phyloP scores from a whole-genome alignment of 2,329 filamentous ascomycete genomes.

The Penicillium sp. region DNA sequence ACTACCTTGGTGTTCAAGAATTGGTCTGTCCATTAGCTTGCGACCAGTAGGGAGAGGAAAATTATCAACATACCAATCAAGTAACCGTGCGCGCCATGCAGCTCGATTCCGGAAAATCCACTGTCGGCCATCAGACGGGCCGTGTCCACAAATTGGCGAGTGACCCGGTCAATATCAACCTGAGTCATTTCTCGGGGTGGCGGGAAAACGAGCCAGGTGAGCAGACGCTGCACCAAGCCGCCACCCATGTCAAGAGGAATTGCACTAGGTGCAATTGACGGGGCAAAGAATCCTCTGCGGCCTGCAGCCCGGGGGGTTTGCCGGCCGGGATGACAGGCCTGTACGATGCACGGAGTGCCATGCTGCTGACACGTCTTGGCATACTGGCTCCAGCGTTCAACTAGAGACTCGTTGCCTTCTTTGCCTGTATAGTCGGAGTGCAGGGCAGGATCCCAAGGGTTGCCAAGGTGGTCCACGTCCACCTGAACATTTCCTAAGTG shows the following conservation, averaged over 20 bases:
- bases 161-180: constrained; percentile 49
- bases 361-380: constrained; percentile 29
- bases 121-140: constrained; percentile 44
- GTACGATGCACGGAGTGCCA: constrained; percentile 38
- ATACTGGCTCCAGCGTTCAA: constrained; percentile 24
- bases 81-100: constrained; percentile 49
- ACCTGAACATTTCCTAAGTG: constrained; percentile 40
- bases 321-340: constrained; percentile 40
- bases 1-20: constrained; percentile 34
- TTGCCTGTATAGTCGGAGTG: constrained; percentile 20
- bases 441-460: constrained; percentile 25
- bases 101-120: constrained; percentile 46
- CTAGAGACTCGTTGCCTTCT: constrained; percentile 8
- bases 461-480: constrained; percentile 37
- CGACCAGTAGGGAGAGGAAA: no score
- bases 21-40: constrained; percentile 24
- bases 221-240: no score
- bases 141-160: constrained; percentile 46
- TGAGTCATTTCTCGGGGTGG: constrained; percentile 32
- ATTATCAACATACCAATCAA: constrained; percentile 36
- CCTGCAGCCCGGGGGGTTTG: constrained; percentile 38
- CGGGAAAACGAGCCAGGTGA: no score
- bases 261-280: no score
- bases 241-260: no score
- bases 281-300: no score